Conservation (phyloP, 192 early-diverging fungal genomes). For the Physocladia obscura region DNA sequence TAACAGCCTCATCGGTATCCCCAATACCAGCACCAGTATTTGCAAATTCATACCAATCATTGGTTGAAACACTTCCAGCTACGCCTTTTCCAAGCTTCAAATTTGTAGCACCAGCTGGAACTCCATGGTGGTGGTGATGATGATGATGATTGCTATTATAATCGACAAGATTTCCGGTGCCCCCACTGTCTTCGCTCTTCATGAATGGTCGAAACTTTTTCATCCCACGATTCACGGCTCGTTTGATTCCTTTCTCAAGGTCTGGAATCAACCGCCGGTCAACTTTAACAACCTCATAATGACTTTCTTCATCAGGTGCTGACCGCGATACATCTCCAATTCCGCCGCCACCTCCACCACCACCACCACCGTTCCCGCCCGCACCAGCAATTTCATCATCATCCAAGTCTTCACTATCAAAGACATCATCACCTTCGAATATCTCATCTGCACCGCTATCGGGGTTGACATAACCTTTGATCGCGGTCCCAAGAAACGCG, state of each 20-base stretch:
- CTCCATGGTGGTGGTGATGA: too few relatives aligned
- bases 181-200: background rate
- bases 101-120: background rate
- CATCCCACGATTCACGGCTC: conserved; percentile 27
- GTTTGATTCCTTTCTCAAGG: conserved; percentile 24
- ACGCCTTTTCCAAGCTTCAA: conserved; percentile 21
- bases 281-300: conserved; percentile 27
- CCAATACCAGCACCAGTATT: background rate
- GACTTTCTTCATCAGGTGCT: conserved; percentile 27
- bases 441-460: conserved; percentile 7
- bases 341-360: background rate
- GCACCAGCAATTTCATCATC: background rate
- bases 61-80: conserved; percentile 10
- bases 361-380: background rate
- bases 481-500: conserved; percentile 26
- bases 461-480: conserved; percentile 21
- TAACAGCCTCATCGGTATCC: background rate
- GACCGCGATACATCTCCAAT: background rate
- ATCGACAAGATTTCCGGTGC: background rate
- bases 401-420: conserved; percentile 5
- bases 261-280: conserved; percentile 26
- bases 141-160: too few relatives aligned
- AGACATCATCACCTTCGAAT: conserved; percentile 17
- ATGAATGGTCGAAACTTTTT: conserved; percentile 29
- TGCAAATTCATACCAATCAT: conserved; percentile 18